Base-by-base conservation (phyloP, 208 protist genomes). In the Angomonas ambiguus region DNA sequence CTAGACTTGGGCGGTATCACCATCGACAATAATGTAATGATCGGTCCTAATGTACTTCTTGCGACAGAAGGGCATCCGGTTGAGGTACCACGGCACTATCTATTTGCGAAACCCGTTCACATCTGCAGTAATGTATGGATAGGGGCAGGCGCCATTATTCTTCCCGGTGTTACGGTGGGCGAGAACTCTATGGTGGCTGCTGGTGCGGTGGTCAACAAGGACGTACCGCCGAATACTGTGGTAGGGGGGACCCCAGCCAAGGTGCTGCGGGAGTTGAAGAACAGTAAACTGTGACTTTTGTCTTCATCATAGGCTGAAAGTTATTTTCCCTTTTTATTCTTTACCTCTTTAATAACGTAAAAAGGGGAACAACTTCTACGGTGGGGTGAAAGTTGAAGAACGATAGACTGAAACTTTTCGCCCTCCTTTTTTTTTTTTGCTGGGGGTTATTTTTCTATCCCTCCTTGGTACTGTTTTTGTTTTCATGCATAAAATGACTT, bases 121-220 rank as follows among this genome's bases (percentile, higher is more conserved):
- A 84, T 93, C 25, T 79, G 81, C 28, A 41, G 79, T 30, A 61
- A 77, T 35, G 77, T 80, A 20, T 93, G 82, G 87, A 65, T 95
- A n/a, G 85, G 87, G 2, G 78, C 79, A 0, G 68, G 57, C 8
- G 38, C 59, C 0, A 79, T 81, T 13, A 60, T 97, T 13, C 63
- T 72, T 2, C 87, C 88, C 0, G 91, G 92, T 42, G 84, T 96
- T 0, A 91, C 74, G 0, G 85, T 96, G 11, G 90, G 91, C 5
- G 64, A 84, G 42, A 84, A 83, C 38, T 27, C 69, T 0, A 69
- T 82, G 2, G 82, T 97, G 42, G 94, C 77, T 3, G 82, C 88
- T 11, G 93, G 90, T 0, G 65, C 70, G 42, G 90, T 98, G 0
- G 94, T 98, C 10, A 84, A 76, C 11, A 87, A 83, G 35, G 71